Evolutionary conservation across 805 yeast genomes (phyloP), one percentile per base, ranked within the genome.

Genomic region (Saturnispora kantuleensis): DNA sequence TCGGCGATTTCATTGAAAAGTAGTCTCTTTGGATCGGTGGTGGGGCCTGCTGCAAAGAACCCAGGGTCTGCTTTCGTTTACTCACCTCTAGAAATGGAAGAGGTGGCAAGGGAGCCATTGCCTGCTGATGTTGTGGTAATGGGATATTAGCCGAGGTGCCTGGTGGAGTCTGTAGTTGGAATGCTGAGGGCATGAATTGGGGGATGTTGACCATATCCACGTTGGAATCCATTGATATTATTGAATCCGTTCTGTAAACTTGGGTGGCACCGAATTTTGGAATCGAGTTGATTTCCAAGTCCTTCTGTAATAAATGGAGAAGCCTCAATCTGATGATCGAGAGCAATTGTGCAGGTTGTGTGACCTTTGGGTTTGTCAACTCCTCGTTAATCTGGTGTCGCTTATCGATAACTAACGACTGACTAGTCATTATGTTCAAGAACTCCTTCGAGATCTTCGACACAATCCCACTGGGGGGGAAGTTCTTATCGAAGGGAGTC

Each of bases 381-480:
- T 64, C 67, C 10, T 59, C 60, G n/a, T 55, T 49, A 16, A 50
- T 51, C 18, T 51, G 52, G 3, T 46, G 41, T 35, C 54, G 51
- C 18, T 44, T 50, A 46, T 62, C 67, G 17, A 63, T 49, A 5
- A 21, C 26, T 30, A 41, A 51, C 29, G 61, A 45, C 1, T 49
- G 39, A 37, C 53, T 56, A 16, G 37, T 42, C 5, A 40, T 34
- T n/a, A 52, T 50, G 15, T 39, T 51, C 48, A 41, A 61, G 26
- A 81, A 71, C 36, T 74, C 69, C 52, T 77, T 78, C 6, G 84
- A 74, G 0, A 79, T 80, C 43, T 69, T 68, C 35, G 77, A 76
- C 16, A 79, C 67, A 3, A 81, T 70, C 1, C 87, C 87, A 1
- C 80, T 70, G 0, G 88, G 87, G 7, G 87, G 88, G 53, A 73